phyloP scores from a whole-genome alignment of 192 early-diverging fungal species.

The Mortierella hygrophila region DNA sequence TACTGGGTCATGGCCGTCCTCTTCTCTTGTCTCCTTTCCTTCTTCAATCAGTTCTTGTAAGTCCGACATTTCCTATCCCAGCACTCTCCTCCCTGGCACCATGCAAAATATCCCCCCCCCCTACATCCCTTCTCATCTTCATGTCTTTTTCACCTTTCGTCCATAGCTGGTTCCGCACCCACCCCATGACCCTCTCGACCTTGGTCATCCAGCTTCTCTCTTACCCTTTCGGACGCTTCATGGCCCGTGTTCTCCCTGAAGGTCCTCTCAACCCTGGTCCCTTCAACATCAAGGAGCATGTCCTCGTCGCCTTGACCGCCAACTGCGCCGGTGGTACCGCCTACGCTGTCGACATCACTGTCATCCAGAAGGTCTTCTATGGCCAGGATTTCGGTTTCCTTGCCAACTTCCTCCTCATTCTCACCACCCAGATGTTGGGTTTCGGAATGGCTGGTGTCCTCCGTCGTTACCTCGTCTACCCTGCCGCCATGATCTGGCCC shows the following conservation, averaged over 20 bases:
- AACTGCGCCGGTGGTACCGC: constrained; percentile 64
- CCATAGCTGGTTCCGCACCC: constrained; percentile 40
- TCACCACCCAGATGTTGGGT: constrained; percentile 69
- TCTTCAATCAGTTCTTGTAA: constrained; percentile 7
- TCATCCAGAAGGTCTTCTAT: constrained; percentile 72
- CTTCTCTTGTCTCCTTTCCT: background rate
- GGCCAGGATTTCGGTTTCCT: constrained; percentile 63
- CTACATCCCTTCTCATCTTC: background rate
- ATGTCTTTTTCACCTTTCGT: background rate
- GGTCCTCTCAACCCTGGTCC: constrained; percentile 44
- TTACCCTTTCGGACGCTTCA: constrained; percentile 45
- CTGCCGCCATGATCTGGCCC: constrained; percentile 89
- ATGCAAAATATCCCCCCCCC: background rate
- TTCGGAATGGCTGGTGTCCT: constrained; percentile 79
- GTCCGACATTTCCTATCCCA: too few species aligned
- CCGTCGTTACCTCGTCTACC: constrained; percentile 83
- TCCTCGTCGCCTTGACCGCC: constrained; percentile 69
- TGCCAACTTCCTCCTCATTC: constrained; percentile 61
- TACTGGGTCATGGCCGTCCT: constrained; percentile 50
- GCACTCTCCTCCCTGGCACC: background rate
- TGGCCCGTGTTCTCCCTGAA: constrained; percentile 68
- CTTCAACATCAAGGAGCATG: constrained; percentile 81
- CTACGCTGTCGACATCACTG: constrained; percentile 71
- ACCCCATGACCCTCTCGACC: constrained; percentile 25
- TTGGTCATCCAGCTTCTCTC: constrained; percentile 53